These are phyloP conservation scores for Cornus suecica DNA, from an alignment of 148 eudicot species.

Conservation along the genomic window DNA sequence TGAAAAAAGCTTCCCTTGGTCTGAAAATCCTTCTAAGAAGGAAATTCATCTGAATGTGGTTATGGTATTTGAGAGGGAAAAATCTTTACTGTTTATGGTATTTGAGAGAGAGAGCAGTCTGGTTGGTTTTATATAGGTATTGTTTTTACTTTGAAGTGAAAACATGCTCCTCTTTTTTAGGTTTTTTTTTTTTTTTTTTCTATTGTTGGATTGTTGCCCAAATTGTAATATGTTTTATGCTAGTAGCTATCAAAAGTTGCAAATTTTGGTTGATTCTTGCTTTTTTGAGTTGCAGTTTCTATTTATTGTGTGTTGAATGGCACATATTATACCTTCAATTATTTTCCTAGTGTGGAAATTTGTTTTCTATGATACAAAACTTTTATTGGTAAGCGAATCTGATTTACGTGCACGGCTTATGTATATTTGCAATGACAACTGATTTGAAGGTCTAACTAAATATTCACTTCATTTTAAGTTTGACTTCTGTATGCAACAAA, in stretches of 20 bases:
- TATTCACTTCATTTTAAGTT: not conserved
- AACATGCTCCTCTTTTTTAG: not conserved
- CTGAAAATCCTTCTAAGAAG: conserved; percentile 6
- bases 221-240: too few relatives aligned
- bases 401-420: not conserved
- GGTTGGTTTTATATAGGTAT: not conserved
- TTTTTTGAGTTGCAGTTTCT: not conserved
- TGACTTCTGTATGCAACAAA: not conserved
- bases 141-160: not conserved
- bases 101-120: too few relatives aligned
- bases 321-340: not conserved
- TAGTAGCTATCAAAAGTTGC: too few relatives aligned
- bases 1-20: not conserved
- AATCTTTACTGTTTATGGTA: not conserved
- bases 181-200: not conserved
- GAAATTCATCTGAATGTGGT: conserved; percentile 5
- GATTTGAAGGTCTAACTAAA: not conserved
- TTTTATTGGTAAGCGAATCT: not conserved
- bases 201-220: not conserved
- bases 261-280: too few relatives aligned
- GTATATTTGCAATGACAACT: not conserved
- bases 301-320: not conserved
- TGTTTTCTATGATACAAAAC: not conserved
- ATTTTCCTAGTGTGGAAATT: not conserved
- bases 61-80: not conserved